Base-by-base conservation (phyloP, 129 eudicot species). In the Lactuca sativa region DNA sequence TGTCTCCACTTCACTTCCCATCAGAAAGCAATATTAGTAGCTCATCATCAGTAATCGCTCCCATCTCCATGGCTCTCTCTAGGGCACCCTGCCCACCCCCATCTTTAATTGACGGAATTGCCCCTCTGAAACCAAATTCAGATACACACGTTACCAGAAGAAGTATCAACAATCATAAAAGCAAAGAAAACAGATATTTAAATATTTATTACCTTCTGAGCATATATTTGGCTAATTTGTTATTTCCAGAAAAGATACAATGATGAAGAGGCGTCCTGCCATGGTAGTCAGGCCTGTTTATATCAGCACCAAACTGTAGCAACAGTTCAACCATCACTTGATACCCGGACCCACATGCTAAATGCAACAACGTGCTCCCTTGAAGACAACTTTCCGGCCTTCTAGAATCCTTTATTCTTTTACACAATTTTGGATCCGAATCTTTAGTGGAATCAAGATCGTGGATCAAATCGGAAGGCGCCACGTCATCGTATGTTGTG, bases 1-100 rank as follows among this genome's bases (percentile, higher is more conserved):
- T 63, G 52, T 62, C 70, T 57, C 58, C 13, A 60, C 40, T 58
- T 86, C 76, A 86, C 72, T 69, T 84, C 59, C 77, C 67, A 77
- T 87, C 96, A 3, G 88, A 67, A 73, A 95, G 96, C 82, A 95
- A 78, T 53, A 95, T 78, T 75, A 95, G 82, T 57, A 95, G 76
- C 87, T 87, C 87, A 32, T 90, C 99, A 78, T 95, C 99, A 16
- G 93, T 90, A 15, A 95, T 87, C 41, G 99, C 88, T 66, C 99
- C 99, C 80, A 83, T 82, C 77, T 95, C 99, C 99, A 95, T 95
- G 3, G 97, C 99, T 76, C 99, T 78, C 64, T 95, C 99, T 21
- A 95, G 69, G 33, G 93, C 93, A 62, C 84, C 86, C n/a, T 80
- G 80, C 21, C 99, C 99, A 6, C 88, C 95, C 51, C 82, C 88